Base-by-base conservation (phyloP, 768 basidiomycete genomes). In the Pleurotus pulmonarius region DNA sequence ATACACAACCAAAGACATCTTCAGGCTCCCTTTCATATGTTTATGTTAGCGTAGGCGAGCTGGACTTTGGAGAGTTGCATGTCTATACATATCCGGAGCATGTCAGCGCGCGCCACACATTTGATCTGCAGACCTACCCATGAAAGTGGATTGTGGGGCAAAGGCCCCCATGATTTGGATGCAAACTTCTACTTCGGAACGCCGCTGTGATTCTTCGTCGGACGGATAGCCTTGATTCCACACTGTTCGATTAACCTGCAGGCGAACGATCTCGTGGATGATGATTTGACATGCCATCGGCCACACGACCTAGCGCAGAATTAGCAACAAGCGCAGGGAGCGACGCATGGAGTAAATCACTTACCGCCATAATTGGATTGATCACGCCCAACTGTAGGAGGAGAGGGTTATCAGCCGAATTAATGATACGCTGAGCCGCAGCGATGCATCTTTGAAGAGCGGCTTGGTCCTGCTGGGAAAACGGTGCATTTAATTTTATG, bases 301-400 rank as follows among this genome's bases (percentile, higher is more conserved):
- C 77, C 77, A 80, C 5, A 80, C 62, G 2, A 74, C 76, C 78
- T 80, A 55, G 20, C 45, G 24, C 53, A 58, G 8, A 49, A 20
- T 60, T 25, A 56, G 58, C 45, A 22, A 53, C 44, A 51, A 24
- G 34, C 34, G 46, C 22, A 59, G 25, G 15, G 55, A 47, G 22
- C 51, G 51, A 59, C 51, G 46, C 44, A 26, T 26, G 34, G 13
- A 18, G n/a, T 45, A 44, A 46, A 46, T 2, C 20, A 73, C 79
- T 65, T 66, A 82, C 80, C 18, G 75, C 78, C 73, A 80, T 75
- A 34, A 82, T 77, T 11, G 80, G 77, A 64, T 77, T 80, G 25
- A 80, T 65, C 57, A 69, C 65, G 1, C 73, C 74, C 8, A 77
- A 54, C 45, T 74, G 73, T 29, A 68, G 70, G 15, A 76, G 64